Conservation (phyloP, 1,284 basidiomycete species). For the Cryptococcus deneoformans region DNA sequence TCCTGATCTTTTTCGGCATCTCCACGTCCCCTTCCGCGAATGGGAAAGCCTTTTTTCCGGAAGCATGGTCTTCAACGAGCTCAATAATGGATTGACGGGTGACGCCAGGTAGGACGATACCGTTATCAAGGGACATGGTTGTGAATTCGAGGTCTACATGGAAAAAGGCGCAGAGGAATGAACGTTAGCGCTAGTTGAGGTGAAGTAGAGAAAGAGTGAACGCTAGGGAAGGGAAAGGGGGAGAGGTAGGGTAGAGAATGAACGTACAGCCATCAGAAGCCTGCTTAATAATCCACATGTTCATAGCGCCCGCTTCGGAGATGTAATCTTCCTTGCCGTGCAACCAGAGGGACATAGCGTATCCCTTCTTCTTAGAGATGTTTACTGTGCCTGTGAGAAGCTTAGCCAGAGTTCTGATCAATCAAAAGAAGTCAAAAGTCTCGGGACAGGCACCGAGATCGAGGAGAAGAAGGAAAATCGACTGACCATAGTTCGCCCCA, state of each 20-base stretch:
- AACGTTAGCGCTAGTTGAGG: not conserved
- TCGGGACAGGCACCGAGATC: not conserved
- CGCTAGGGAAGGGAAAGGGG: not conserved
- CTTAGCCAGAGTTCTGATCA: not conserved
- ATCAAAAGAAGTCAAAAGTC: no score
- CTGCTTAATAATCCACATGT: slow-evolving; percentile 45
- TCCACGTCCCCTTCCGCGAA: slow-evolving; percentile 12
- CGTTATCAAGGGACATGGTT: slow-evolving; percentile 45
- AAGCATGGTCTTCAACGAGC: slow-evolving; percentile 35
- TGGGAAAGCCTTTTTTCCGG: slow-evolving; percentile 35
- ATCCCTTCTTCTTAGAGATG: slow-evolving; percentile 43
- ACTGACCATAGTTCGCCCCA: slow-evolving; percentile 46
- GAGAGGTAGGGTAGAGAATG: not conserved
- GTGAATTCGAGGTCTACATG: slow-evolving; percentile 38
- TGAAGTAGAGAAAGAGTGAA: not conserved
- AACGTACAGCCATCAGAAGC: slow-evolving; percentile 38
- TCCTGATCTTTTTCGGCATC: slow-evolving; percentile 40
- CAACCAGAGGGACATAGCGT: slow-evolving; percentile 46
- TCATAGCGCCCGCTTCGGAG: slow-evolving; percentile 47
- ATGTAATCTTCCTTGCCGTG: slow-evolving; percentile 43
- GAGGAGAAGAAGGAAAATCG: not conserved
- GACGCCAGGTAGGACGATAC: slow-evolving; percentile 48
- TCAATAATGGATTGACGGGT: slow-evolving; percentile 43
- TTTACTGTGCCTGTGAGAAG: slow-evolving; percentile 33
- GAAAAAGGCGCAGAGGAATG: not conserved